phyloP scores from a whole-genome alignment of 306 rosid genomes.

The Cucumis melo region DNA sequence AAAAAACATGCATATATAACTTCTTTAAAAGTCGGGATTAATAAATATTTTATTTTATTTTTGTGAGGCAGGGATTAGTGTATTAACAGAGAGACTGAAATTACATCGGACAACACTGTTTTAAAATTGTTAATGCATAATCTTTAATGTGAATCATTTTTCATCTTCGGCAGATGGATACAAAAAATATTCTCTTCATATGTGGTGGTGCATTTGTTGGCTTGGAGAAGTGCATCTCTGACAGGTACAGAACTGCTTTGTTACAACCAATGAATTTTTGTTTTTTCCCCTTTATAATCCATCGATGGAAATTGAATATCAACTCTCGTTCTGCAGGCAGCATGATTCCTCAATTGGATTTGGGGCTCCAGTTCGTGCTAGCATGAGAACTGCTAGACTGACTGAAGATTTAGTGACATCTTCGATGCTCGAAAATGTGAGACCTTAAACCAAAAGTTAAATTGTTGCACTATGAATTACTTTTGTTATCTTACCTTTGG shows the following conservation, averaged over 20 bases:
- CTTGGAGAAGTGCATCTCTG: slow-evolving; percentile 64
- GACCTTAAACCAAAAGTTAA: slow-evolving; percentile 14
- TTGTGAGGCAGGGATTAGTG: too few species aligned
- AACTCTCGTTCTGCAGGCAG: slow-evolving; percentile 22
- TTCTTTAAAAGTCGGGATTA: background rate
- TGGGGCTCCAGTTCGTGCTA: slow-evolving; percentile 60
- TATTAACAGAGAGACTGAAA: background rate
- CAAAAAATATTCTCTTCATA: slow-evolving; percentile 53
- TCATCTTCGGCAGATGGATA: slow-evolving; percentile 32
- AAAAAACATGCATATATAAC: too few species aligned
- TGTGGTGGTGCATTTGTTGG: slow-evolving; percentile 69
- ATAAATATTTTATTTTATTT: too few species aligned
- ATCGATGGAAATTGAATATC: background rate
- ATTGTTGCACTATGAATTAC: background rate
- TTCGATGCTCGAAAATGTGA: slow-evolving; percentile 53
- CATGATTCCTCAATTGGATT: slow-evolving; percentile 78
- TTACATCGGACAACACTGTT: too few species aligned
- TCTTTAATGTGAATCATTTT: too few species aligned
- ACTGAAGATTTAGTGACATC: slow-evolving; percentile 40
- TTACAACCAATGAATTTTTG: background rate
- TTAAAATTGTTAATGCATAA: too few species aligned
- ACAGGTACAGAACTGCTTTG: slow-evolving; percentile 26
- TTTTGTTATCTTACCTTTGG: background rate
- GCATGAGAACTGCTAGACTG: slow-evolving; percentile 32
- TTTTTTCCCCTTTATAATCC: background rate